A percentile compares a stretch with the other conserved stretches of the same genome.
These are phyloP conservation scores for Penicillium sp. DNA, from an alignment of 2,329 filamentous ascomycete genomes.

Conservation along the genomic window DNA sequence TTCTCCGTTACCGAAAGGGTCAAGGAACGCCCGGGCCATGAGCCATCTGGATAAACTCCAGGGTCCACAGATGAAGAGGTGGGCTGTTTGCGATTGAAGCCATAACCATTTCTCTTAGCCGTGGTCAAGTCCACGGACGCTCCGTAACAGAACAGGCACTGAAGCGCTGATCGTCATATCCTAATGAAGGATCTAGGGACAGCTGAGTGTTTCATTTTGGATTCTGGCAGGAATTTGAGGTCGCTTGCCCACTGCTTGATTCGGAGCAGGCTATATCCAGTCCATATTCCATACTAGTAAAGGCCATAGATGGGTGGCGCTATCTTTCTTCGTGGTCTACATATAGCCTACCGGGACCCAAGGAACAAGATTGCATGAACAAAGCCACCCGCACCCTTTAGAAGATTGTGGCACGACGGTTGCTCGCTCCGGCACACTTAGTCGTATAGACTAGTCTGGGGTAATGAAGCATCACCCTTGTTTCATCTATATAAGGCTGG, in stretches of 20 bases:
- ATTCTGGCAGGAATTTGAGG: neutral
- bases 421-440: too few species aligned
- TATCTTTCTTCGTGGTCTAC: neutral
- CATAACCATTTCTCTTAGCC: neutral
- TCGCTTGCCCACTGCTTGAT: neutral
- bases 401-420: too few species aligned
- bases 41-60: neutral
- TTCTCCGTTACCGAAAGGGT: conserved; percentile 18
- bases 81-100: neutral
- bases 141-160: conserved; percentile 24
- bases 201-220: conserved; percentile 2
- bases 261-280: too few species aligned
- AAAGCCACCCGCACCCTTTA: neutral
- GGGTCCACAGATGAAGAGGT: neutral
- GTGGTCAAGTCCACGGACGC: conserved; percentile 7
- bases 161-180: conserved; percentile 23
- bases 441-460: neutral
- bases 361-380: neutral
- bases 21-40: conserved; percentile 13
- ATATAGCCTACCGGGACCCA: neutral
- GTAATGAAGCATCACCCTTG: neutral
- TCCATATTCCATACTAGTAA: neutral
- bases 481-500: neutral
- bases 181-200: neutral
- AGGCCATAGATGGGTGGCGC: neutral